Evolutionary conservation across 345 rosid species (phyloP).

Genomic region (Eutrema japonicum): DNA sequence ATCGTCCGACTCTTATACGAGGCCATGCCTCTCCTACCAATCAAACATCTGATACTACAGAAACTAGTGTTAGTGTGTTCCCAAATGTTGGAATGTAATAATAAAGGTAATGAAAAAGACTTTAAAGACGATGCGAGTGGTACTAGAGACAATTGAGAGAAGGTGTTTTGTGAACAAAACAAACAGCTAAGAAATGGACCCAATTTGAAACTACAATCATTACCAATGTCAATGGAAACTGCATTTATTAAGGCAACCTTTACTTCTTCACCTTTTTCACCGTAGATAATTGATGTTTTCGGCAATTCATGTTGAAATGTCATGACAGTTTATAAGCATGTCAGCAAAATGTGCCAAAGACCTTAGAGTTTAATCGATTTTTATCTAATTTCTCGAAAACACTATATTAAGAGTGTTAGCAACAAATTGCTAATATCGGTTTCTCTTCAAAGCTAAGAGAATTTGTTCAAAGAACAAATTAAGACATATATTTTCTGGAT

Average conservation of each 20-base stretch:
- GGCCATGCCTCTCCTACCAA: conserved; percentile 13
- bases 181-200: conserved; percentile 38
- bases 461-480: too few relatives aligned
- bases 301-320: conserved; percentile 12
- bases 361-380: not conserved
- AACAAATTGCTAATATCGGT: too few relatives aligned
- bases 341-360: conserved; percentile 9
- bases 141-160: conserved; percentile 27
- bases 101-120: conserved; percentile 26
- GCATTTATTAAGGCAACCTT: conserved; percentile 22
- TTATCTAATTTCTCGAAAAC: too few relatives aligned
- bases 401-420: too few relatives aligned
- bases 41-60: conserved; percentile 14
- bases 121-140: conserved; percentile 26
- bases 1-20: not conserved
- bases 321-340: not conserved
- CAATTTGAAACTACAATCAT: conserved; percentile 30
- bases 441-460: too few relatives aligned
- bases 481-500: too few relatives aligned
- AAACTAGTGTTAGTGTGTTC: not conserved
- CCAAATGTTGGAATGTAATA: conserved; percentile 21
- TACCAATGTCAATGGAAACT: conserved; percentile 29
- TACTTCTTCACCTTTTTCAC: not conserved
- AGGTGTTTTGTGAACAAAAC: conserved; percentile 25
- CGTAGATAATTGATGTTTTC: conserved; percentile 18